Conservation (phyloP, 2,329 filamentous ascomycete species). For the Apiospora malaysiana region DNA sequence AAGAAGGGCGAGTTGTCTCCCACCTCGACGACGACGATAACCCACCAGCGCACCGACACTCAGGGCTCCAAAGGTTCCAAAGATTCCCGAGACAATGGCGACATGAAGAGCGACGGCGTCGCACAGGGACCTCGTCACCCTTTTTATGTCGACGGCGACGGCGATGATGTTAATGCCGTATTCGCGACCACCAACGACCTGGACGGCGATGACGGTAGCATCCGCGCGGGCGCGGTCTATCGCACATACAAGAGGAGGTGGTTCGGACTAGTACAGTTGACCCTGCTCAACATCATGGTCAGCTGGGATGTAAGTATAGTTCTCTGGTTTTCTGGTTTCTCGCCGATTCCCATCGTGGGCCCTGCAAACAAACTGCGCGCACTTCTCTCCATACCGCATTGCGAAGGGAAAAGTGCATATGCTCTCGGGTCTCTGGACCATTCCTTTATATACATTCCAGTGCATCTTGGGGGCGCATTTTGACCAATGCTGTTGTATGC, state of each 20-base stretch:
- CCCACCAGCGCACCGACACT: not conserved
- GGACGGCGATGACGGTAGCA: conserved; percentile 28
- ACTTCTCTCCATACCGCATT: not conserved
- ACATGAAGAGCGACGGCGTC: conserved; percentile 5
- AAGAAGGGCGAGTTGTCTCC: not conserved
- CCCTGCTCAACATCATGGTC: conserved; percentile 88
- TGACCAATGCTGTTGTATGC: not conserved
- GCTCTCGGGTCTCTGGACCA: not conserved
- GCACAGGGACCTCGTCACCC: not conserved
- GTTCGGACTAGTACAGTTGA: conserved; percentile 84
- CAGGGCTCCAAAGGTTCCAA: not conserved
- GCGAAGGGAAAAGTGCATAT: not conserved
- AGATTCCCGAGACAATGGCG: conserved; percentile 3
- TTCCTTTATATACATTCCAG: not conserved
- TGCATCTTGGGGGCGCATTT: not conserved
- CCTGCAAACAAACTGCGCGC: not conserved
- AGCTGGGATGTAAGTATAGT: conserved; percentile 85
- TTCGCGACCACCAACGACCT: conserved; percentile 24
- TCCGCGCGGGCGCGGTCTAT: conserved; percentile 31
- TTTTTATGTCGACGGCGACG: conserved; percentile 28
- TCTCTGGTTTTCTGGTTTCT: not conserved
- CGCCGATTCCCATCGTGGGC: not conserved
- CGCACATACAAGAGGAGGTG: conserved; percentile 79
- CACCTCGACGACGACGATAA: not conserved
- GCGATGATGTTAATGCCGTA: conserved; percentile 27